Conservation (phyloP, 148 eudicot species). For the Beta vulgaris region DNA sequence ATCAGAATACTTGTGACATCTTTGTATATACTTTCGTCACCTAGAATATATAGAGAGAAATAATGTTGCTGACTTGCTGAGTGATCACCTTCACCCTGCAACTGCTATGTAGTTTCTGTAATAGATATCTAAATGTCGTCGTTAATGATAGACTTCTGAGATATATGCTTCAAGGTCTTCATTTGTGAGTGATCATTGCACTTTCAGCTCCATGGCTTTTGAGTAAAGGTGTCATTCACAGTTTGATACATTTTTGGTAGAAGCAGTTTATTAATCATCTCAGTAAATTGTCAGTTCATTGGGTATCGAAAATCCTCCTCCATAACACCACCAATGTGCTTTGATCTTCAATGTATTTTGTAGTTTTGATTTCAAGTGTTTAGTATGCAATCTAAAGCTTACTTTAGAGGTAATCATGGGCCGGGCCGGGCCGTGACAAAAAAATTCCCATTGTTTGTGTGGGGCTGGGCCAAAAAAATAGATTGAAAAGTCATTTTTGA, state of each 20-base stretch:
- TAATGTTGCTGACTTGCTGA: conserved; percentile 12
- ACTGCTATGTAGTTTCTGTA: conserved; percentile 7
- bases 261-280: background rate
- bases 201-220: conserved; percentile 2
- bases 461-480: too few relatives aligned
- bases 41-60: conserved; percentile 16
- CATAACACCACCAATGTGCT: too few relatives aligned
- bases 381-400: too few relatives aligned
- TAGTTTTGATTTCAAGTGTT: too few relatives aligned
- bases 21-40: conserved; percentile 5
- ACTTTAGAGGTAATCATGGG: too few relatives aligned
- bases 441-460: too few relatives aligned
- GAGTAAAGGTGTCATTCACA: background rate
- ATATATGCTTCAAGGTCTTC: conserved; percentile 7
- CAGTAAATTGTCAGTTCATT: background rate
- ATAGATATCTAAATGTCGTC: background rate
- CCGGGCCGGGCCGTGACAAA: too few relatives aligned
- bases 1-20: conserved; percentile 31
- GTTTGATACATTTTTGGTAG: background rate
- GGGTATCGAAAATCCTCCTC: too few relatives aligned
- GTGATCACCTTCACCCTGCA: background rate
- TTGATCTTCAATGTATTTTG: too few relatives aligned
- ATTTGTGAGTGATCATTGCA: background rate
- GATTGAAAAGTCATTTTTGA: too few relatives aligned
- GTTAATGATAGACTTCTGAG: background rate